Base-by-base conservation (phyloP, 148 eudicot genomes). In the Cornus suecica region DNA sequence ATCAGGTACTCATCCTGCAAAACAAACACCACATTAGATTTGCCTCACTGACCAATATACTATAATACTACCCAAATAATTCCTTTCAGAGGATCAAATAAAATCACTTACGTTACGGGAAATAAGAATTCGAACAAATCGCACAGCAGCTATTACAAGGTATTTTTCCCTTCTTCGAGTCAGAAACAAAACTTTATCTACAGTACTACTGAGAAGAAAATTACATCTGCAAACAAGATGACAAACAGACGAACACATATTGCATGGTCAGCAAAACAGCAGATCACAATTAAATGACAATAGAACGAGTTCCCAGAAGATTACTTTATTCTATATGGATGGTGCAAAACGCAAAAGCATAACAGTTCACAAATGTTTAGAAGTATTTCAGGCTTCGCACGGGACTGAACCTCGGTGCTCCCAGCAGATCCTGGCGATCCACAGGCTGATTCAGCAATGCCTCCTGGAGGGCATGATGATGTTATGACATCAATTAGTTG, bases 331-430 rank as follows among this genome's bases (percentile, higher is more conserved):
- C 90, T 86, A 78, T 80, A 84, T 6, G 94, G 92, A 85, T 96
- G 99, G 78, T 96, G 98, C 86, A 87, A 66, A 71, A 96, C 93
- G 68, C 99, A 96, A 81, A 93, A 96, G 84, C 97, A 87, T 76
- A 96, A 81, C 27, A 96, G 81, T 76, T 96, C 99, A 72, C 90
- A 88, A 52, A 91, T 87, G 86, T 86, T 96, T 74, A 90, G 74
- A 25, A 96, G 83, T 85, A 96, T 93, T 79, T 96, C 99, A 51
- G 99, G 95, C 84, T 86, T 96, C 45, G 84, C 81, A 56, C 68
- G 51, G 61, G 81, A 80, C 65, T 76, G 78, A 48, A 74, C 83
- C 63, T 70, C 77, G 52, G 68, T 29, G 74, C 67, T 83, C 71
- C 87, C 88, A 65, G 62, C 77, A 48, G 77, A 75, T 37, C 79